Percentiles rank a stretch among this genome's conserved stretches.
These are phyloP conservation scores for Galerina marginata DNA, from an alignment of 768 basidiomycete species.

Conservation along the genomic window DNA sequence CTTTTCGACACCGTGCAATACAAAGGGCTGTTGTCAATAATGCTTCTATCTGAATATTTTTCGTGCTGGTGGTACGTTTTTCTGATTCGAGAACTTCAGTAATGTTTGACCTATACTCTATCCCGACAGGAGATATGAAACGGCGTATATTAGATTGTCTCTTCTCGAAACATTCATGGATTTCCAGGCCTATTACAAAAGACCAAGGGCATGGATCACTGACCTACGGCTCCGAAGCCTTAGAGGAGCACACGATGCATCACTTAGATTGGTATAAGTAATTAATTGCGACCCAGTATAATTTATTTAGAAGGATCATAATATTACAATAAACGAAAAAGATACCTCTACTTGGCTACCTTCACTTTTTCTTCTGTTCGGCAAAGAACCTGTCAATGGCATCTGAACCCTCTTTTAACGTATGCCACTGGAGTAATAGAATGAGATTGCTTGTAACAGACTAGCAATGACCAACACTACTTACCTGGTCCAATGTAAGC, in stretches of 20 bases:
- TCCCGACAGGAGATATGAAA: slow-evolving; percentile 61
- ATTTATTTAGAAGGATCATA: neutral
- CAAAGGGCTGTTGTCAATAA: slow-evolving; percentile 55
- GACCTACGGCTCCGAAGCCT: slow-evolving; percentile 66
- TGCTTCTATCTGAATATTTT: slow-evolving; percentile 55
- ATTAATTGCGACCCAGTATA: no score
- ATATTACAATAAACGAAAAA: neutral
- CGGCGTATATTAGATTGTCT: slow-evolving; percentile 50
- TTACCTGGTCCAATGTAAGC: slow-evolving; percentile 66
- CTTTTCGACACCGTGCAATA: slow-evolving; percentile 51
- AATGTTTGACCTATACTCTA: neutral
- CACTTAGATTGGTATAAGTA: slow-evolving; percentile 60
- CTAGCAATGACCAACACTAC: no score
- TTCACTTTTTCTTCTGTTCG: slow-evolving; percentile 35
- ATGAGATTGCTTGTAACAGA: neutral
- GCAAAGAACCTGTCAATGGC: slow-evolving; percentile 61
- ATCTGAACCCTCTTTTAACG: slow-evolving; percentile 47
- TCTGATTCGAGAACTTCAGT: neutral
- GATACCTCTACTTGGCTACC: neutral
- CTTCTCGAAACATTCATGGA: slow-evolving; percentile 71
- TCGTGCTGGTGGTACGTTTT: slow-evolving; percentile 66
- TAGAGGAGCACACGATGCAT: slow-evolving; percentile 70
- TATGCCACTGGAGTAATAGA: slow-evolving; percentile 53
- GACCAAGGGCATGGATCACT: slow-evolving; percentile 64
- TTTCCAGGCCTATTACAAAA: slow-evolving; percentile 57